These are phyloP conservation scores for Lactifluus volemus DNA, from an alignment of 768 basidiomycete genomes.

Conservation along the genomic window DNA sequence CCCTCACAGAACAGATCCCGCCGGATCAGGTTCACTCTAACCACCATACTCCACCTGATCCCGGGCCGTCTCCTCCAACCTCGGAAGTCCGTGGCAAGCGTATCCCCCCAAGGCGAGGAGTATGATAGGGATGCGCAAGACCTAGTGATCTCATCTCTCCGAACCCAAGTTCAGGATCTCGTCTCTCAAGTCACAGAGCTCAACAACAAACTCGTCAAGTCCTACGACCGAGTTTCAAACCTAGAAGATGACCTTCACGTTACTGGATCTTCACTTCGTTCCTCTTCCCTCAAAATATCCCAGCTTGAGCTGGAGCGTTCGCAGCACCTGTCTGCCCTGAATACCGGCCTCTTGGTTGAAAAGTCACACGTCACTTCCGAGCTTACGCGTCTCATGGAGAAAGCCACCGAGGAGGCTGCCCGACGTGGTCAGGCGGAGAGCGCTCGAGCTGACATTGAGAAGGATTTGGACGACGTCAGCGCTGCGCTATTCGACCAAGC, in stretches of 20 bases:
- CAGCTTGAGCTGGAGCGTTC: constrained; percentile 79
- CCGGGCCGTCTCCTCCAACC: not conserved
- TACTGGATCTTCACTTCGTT: constrained; percentile 46
- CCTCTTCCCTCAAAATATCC: constrained; percentile 56
- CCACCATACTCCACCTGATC: not conserved
- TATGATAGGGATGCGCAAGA: constrained; percentile 59
- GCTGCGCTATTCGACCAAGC: constrained; percentile 86
- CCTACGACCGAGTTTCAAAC: constrained; percentile 87
- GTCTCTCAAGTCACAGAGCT: constrained; percentile 86
- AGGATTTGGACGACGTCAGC: constrained; percentile 91
- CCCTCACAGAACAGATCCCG: not conserved
- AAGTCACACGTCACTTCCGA: constrained; percentile 84
- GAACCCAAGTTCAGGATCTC: constrained; percentile 75
- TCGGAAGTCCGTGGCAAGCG: constrained; percentile 5
- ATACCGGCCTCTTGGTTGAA: constrained; percentile 89
- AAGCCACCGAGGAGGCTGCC: constrained; percentile 90
- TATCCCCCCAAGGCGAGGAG: constrained; percentile 6
- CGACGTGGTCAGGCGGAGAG: constrained; percentile 85
- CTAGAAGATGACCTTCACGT: constrained; percentile 85
- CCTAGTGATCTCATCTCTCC: constrained; percentile 73
- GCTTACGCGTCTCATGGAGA: constrained; percentile 88
- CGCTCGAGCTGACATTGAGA: constrained; percentile 76
- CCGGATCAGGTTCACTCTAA: not conserved
- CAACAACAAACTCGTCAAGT: constrained; percentile 86
- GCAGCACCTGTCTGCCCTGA: constrained; percentile 82